phyloP scores from a whole-genome alignment of 208 protist species.

The Acanthamoeba healyi region DNA sequence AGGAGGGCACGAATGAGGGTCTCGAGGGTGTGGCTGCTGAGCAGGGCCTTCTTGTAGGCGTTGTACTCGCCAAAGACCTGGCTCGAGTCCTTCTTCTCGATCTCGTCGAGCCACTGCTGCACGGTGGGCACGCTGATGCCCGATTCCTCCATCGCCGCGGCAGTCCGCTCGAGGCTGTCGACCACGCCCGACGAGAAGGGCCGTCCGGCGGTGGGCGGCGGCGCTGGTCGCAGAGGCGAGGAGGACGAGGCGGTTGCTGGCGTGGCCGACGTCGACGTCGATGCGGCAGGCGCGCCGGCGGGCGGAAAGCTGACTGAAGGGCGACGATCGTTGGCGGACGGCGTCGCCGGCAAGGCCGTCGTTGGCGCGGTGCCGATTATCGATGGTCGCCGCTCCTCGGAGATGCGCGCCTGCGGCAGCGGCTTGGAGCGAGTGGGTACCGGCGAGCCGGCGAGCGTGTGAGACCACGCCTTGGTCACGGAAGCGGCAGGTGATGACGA shows the following conservation, averaged over 20 bases:
- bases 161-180: not conserved
- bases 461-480: not conserved
- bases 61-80: slow-evolving; percentile 39
- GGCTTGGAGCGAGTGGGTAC: not conserved
- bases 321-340: not conserved
- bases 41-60: slow-evolving; percentile 5
- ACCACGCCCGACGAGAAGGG: not conserved
- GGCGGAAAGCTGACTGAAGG: not conserved
- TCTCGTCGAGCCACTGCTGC: slow-evolving; percentile 17
- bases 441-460: not conserved
- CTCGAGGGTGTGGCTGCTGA: slow-evolving; percentile 15
- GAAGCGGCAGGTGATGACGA: not conserved
- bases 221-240: not conserved
- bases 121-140: not conserved
- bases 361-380: not conserved
- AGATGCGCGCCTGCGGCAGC: not conserved
- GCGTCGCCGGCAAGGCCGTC: not conserved
- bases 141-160: not conserved
- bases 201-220: not conserved
- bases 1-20: slow-evolving; percentile 15
- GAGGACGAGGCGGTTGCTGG: not conserved
- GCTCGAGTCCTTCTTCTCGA: not conserved
- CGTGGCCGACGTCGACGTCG: not conserved
- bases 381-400: not conserved
- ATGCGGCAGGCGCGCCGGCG: not conserved